Conservation (phyloP, 1,284 basidiomycete genomes). For the Taiwanofungus camphoratus region DNA sequence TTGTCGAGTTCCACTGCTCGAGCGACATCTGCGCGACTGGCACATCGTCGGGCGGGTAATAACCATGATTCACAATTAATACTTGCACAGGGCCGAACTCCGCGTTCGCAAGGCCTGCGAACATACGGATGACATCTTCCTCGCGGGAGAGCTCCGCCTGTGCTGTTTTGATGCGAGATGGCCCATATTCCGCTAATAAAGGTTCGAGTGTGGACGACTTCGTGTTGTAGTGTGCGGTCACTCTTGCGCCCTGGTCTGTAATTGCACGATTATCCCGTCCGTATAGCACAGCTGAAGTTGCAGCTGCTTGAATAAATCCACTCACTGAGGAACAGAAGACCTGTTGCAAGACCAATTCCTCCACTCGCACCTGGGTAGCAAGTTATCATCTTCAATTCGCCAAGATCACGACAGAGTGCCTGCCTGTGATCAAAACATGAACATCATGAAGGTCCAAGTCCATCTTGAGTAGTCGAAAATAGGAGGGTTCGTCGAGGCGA, state of each 20-base stretch:
- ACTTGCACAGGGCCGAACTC: slow-evolving; percentile 50
- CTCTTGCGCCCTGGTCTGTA: slow-evolving; percentile 61
- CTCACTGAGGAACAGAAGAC: slow-evolving; percentile 40
- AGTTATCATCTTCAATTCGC: not conserved
- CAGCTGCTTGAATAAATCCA: not conserved
- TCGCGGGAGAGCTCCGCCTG: slow-evolving; percentile 60
- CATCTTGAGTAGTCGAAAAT: no score
- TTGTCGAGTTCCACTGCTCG: slow-evolving; percentile 58
- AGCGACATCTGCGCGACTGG: slow-evolving; percentile 57
- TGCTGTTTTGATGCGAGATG: slow-evolving; percentile 33
- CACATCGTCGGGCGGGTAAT: slow-evolving; percentile 42
- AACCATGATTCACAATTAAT: slow-evolving; percentile 61
- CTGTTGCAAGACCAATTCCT: slow-evolving; percentile 32
- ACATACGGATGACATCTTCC: slow-evolving; percentile 42
- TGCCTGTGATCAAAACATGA: slow-evolving; percentile 33
- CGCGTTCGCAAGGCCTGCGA: slow-evolving; percentile 27
- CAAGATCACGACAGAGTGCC: not conserved
- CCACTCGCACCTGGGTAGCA: slow-evolving; percentile 29
- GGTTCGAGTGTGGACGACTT: slow-evolving; percentile 40
- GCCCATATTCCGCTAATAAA: slow-evolving; percentile 34
- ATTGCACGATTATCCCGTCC: not conserved
- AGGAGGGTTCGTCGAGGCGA: no score
- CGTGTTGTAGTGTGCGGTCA: slow-evolving; percentile 70
- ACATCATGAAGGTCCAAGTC: slow-evolving; percentile 30
- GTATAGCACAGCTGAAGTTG: not conserved